Evolutionary conservation across 129 eudicot genomes (phyloP), one percentile per base, ranked within the genome.

Genomic region (Dittrichia graveolens): DNA sequence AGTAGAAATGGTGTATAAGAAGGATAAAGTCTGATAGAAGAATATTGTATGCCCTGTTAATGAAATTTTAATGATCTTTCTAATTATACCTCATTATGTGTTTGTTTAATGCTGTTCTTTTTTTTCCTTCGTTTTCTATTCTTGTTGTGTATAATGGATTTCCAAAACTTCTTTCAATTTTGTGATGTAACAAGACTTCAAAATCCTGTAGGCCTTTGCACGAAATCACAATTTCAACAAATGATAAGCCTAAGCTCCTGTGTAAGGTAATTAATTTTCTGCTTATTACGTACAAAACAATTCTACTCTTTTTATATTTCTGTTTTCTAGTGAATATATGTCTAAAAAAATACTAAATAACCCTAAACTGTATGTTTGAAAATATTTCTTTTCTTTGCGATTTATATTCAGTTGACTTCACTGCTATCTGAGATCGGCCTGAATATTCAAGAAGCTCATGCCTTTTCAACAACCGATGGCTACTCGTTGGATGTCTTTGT

Each of bases 391-490:
- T 60, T 31, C 47, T 57, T 49, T 67, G 15, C 76, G 41, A 12
- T 53, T n/a, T 60, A 8, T 62, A 79, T 87, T 55, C 91, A 94
- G 98, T 75, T 94, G 74, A 90, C 98, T 55, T 85, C 89, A 69
- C 76, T 94, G 65, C 86, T 94, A 60, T 90, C 98, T 80, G 98
- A 94, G 76, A 84, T 94, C 2, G 95, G 93, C n/a, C 69, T 94
- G 79, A 88, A 94, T 86, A 94, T 94, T 80, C 90, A 88, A 86
- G 98, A 94, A 83, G 98, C 98, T 65, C 98, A 94, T 83, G 97
- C 96, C 46, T 94, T 94, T 76, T 94, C 97, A 63, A 90, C 98
- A 1, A 73, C 46, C 14, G 98, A 94, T 59, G 98, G 98, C 54
- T 94, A 87, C 83, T 94, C 98, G 9, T 74, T 94, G 78, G 98